Conservation (phyloP, 2,329 filamentous ascomycete genomes). For the Cercospora zeae-maydis region DNA sequence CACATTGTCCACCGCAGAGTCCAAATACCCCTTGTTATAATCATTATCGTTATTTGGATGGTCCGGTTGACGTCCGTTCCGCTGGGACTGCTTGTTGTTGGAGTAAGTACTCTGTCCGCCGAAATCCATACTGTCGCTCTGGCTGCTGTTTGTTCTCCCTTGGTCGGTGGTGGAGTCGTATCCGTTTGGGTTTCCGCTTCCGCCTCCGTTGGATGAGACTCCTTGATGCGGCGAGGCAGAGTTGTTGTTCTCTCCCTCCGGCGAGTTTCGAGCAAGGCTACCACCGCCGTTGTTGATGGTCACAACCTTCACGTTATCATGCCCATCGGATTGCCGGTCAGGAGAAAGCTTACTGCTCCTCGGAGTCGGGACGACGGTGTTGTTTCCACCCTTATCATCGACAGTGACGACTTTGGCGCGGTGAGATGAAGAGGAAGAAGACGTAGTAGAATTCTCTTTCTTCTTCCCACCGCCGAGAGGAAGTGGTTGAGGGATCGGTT, state of each 20-base stretch:
- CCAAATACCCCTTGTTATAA: not conserved
- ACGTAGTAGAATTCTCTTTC: not conserved
- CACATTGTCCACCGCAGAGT: not conserved
- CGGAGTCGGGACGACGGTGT: not conserved
- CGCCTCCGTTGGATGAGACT: too few relatives aligned
- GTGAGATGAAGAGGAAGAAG: not conserved
- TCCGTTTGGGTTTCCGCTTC: not conserved
- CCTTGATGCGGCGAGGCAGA: too few relatives aligned
- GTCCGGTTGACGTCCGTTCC: not conserved
- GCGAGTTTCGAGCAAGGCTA: too few relatives aligned
- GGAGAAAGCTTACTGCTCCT: not conserved
- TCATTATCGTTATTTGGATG: too few relatives aligned
- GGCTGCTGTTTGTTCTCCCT: not conserved
- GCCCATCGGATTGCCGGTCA: not conserved
- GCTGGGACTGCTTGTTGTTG: not conserved
- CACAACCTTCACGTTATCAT: not conserved
- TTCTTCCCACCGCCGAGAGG: not conserved
- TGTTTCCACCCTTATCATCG: not conserved
- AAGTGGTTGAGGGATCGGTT: not conserved
- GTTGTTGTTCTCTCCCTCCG: not conserved
- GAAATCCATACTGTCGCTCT: slow-evolving; percentile 3
- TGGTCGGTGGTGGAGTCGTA: too few relatives aligned
- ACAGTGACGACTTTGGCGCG: slow-evolving; percentile 6
- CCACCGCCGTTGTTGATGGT: not conserved
- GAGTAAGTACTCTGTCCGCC: slow-evolving; percentile 1